Base-by-base conservation (phyloP, 1,284 basidiomycete species). In the Rhodotorula sp. region DNA sequence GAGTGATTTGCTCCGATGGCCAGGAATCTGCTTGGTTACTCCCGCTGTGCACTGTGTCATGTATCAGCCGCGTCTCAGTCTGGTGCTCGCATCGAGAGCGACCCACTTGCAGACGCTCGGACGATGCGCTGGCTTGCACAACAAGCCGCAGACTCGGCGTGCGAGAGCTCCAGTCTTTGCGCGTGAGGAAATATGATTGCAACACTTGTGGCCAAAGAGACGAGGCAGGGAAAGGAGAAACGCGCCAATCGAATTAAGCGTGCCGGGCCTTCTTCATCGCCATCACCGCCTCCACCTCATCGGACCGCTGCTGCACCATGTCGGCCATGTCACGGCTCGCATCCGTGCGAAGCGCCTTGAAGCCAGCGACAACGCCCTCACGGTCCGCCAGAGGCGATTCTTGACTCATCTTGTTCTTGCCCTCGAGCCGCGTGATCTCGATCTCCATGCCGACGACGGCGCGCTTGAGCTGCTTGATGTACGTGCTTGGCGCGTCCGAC, bases 321-420 rank as follows among this genome's bases (percentile, higher is more conserved):
- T 41, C 16, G 14, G 57, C 57, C 57, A 58, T 45, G 21, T 23
- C 25, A 17, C 25, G 14, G 57, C 57, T n/a, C 44, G 16, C 12
- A 8, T 60, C 58, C 23, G 58, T 60, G n/a, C 58, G 14, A 14
- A 21, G 14, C 23, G 16, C 19, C 17, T 17, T 12, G n/a, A 48
- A 60, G 5, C 58, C 58, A 12, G n/a, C 58, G 4, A 27, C 46
- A 7, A 60, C 25, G 45, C 58, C 58, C 17, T 48, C 16, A 17
- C 45, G 25, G 46, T 60, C 58, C 16, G 17, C 27, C 16, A 27
- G 16, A 4, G 44, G 27, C 25, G 10, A 4, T 9, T 60, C 58
- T 27, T 60, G 58, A 14, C 45, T 60, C 58, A 60, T 60, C 58
- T 60, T 60, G 17, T 17, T 49, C 58, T 48, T 46, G 19, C 58